Evolutionary conservation across 768 basidiomycete genomes (phyloP).

Genomic region (Candolleomyces efflorescens): DNA sequence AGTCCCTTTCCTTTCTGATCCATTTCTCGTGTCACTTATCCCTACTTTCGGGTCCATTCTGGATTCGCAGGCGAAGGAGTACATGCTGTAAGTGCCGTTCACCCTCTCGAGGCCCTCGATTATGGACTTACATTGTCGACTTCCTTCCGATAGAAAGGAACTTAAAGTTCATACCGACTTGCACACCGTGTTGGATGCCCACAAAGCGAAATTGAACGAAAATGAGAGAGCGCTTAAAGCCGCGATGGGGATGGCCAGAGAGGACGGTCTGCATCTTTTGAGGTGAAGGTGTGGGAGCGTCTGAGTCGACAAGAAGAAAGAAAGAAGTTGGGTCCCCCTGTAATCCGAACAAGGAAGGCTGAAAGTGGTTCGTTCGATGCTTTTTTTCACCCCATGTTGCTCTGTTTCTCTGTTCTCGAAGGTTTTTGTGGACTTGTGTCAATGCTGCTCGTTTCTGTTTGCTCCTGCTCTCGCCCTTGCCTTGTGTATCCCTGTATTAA

Average conservation of each 20-base stretch:
- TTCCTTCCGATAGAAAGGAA: conserved; percentile 29
- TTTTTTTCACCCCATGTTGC: background rate
- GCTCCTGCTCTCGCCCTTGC: conserved; percentile 13
- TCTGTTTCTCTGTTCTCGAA: no score
- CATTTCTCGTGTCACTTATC: background rate
- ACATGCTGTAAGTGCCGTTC: conserved; percentile 32
- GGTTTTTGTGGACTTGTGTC: background rate
- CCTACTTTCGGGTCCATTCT: background rate
- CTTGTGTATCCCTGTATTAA: background rate
- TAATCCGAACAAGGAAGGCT: background rate
- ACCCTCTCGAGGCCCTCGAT: background rate
- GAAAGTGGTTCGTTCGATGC: background rate
- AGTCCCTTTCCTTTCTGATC: conserved; percentile 15
- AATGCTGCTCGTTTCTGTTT: background rate
- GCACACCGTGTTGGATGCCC: conserved; percentile 36
- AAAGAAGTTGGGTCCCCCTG: no score
- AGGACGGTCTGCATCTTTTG: no score
- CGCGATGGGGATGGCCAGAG: conserved; percentile 23
- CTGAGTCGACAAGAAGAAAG: background rate
- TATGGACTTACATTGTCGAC: no score
- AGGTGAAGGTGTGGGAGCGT: no score
- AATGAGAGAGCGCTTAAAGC: conserved; percentile 35
- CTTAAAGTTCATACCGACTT: conserved; percentile 42
- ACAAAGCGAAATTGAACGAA: conserved; percentile 33
- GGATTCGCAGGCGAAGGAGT: conserved; percentile 39